Evolutionary conservation across 352 stramenopile species (phyloP).

Genomic region (Pythium graminicola): DNA sequence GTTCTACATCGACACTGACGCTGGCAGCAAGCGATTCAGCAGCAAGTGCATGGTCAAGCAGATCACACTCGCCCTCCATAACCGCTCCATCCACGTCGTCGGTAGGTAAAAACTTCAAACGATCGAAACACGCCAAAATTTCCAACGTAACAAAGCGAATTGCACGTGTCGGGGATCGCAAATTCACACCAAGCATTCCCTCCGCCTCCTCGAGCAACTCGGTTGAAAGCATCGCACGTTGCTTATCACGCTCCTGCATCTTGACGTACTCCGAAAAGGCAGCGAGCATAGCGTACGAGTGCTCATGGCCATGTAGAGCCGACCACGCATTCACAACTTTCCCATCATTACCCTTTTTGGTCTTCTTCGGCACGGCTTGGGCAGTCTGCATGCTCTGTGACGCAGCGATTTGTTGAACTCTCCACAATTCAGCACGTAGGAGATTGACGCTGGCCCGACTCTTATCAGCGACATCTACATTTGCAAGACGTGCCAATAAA

Average conservation of each 20-base stretch:
- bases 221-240: constrained; percentile 37
- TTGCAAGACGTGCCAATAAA: constrained; percentile 25
- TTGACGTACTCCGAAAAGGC: constrained; percentile 54
- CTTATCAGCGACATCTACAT: constrained; percentile 8
- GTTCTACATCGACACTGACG: constrained; percentile 71
- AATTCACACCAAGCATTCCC: constrained; percentile 38
- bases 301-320: constrained; percentile 34
- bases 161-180: constrained; percentile 60
- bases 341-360: not conserved
- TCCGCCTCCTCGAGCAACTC: constrained; percentile 31
- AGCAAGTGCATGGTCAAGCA: constrained; percentile 56
- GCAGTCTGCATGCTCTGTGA: not conserved
- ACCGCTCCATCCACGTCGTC: constrained; percentile 32
- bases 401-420: constrained; percentile 48
- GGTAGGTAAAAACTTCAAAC: constrained; percentile 29
- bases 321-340: constrained; percentile 18
- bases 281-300: constrained; percentile 54
- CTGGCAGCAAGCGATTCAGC: constrained; percentile 48
- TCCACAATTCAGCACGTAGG: constrained; percentile 61
- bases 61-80: constrained; percentile 55
- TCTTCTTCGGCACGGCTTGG: not conserved
- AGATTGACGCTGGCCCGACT: constrained; percentile 7
- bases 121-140: constrained; percentile 51
- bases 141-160: constrained; percentile 66
- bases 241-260: constrained; percentile 45